These are phyloP conservation scores for Diaporthe eres DNA, from an alignment of 2,329 filamentous ascomycete species.

Conservation along the genomic window DNA sequence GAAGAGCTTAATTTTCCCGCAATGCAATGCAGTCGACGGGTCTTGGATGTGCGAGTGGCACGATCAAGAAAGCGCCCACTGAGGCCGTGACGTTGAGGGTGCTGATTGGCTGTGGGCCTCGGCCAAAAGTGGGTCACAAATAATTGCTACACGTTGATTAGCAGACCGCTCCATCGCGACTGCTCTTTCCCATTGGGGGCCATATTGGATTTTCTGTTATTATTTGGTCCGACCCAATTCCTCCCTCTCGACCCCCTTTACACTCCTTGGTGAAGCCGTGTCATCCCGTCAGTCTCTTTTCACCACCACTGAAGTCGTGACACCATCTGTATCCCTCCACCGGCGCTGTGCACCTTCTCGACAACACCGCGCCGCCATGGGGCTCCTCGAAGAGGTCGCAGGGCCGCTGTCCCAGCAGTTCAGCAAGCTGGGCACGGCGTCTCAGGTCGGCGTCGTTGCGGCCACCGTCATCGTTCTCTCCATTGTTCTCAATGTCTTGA, in stretches of 20 bases:
- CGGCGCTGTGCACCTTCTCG: background rate
- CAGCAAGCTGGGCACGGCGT: slow-evolving; percentile 60
- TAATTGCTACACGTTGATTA: slow-evolving; percentile 26
- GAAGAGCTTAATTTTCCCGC: background rate
- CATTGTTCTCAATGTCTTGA: slow-evolving; percentile 83
- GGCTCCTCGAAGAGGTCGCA: slow-evolving; percentile 66
- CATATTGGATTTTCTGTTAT: slow-evolving; percentile 12
- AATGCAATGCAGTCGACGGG: background rate
- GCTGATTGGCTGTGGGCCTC: slow-evolving; percentile 10
- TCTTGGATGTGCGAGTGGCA: background rate
- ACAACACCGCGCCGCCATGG: slow-evolving; percentile 59
- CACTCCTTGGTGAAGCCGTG: slow-evolving; percentile 2
- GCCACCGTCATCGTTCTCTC: slow-evolving; percentile 63
- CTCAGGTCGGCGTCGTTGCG: slow-evolving; percentile 63
- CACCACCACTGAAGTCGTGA: background rate
- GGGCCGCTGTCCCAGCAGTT: slow-evolving; percentile 66
- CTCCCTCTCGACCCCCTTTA: background rate
- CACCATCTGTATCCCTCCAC: background rate
- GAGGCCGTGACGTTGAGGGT: background rate
- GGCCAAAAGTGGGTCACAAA: background rate
- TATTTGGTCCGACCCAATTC: slow-evolving; percentile 14
- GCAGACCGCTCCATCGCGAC: slow-evolving; percentile 29
- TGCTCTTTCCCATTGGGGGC: background rate
- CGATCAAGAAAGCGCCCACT: background rate
- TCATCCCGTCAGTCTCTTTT: background rate